Base-by-base conservation (phyloP, 2,329 filamentous ascomycete genomes). In the Neopestalotiopsis sp. region DNA sequence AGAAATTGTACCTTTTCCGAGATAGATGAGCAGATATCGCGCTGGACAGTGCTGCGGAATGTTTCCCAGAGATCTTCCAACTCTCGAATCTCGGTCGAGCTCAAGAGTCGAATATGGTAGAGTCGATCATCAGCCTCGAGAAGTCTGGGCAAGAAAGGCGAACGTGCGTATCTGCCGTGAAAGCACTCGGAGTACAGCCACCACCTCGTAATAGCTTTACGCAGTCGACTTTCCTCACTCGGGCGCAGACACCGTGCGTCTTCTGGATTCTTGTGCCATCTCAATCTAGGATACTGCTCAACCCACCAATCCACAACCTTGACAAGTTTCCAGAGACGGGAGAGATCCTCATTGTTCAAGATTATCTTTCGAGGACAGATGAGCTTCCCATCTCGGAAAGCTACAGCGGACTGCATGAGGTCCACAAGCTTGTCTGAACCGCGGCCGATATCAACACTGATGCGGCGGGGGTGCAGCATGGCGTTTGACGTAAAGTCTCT, bases 161-260 rank as follows among this genome's bases (percentile, higher is more conserved):
- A 66, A 32, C 79, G 76, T 10, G 78, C 80, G 45, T 78, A 76
- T 40, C 82, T 81, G 12, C 82, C 82, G 61, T 89, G 86, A 69
- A 88, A 88, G 70, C 86, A 84, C 42, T 82, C 81, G 6, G 85
- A 81, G 70, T 86, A 89, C 4, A 87, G 79, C 86, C 86, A 88
- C 86, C 86, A 89, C 40, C 81, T 77, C 65, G 86, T 87, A 38
- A 89, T 75, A 0, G 85, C 86, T 70, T 81, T 81, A 5, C 87
- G 83, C 65, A 88, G 80, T 62, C 86, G 82, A n/a, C 76, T 71
- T 34, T 79, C 79, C 73, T 89, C 87, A 32, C 80, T 76, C 0
- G 74, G 66, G 7, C 76, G 76, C 5, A 89, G 79, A 49, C 79
- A 80, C 17, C 87, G 83, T 56, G 84, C 82, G 62, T 84, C 77